Conservation (phyloP, 495 filamentous ascomycete species). For the Daldinia bambusicola region DNA sequence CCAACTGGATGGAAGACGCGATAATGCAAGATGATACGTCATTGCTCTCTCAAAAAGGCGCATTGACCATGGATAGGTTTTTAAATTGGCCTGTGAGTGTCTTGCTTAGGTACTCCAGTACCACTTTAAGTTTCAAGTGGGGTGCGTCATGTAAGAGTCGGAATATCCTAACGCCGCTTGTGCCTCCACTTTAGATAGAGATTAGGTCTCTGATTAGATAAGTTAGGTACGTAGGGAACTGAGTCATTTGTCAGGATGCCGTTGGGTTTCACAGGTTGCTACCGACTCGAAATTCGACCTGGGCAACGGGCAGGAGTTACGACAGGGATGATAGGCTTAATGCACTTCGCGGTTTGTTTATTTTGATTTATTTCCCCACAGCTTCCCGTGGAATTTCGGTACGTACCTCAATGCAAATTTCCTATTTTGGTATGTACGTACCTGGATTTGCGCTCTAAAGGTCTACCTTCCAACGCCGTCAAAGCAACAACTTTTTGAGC, state of each 20-base stretch:
- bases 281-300: slow-evolving; percentile 29
- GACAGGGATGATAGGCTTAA: slow-evolving; percentile 25
- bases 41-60: slow-evolving; percentile 19
- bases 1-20: slow-evolving; percentile 32
- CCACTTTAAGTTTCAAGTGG: background rate
- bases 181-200: background rate
- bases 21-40: slow-evolving; percentile 29
- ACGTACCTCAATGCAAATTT: slow-evolving; percentile 31
- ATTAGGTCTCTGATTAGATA: background rate
- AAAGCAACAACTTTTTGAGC: background rate
- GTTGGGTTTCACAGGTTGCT: slow-evolving; percentile 19
- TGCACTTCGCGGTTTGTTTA: slow-evolving; percentile 38
- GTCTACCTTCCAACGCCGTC: background rate
- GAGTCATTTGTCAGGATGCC: slow-evolving; percentile 9
- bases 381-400: slow-evolving; percentile 12
- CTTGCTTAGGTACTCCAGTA: background rate
- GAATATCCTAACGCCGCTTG: background rate
- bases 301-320: slow-evolving; percentile 36
- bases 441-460: background rate
- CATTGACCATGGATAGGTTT: slow-evolving; percentile 29
- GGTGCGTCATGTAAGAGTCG: background rate
- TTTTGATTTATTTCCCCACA: slow-evolving; percentile 42
- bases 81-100: background rate
- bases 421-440: slow-evolving; percentile 21
- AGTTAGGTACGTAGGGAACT: background rate